Evolutionary conservation across 2,329 filamentous ascomycete species (phyloP).

Genomic region (Fusarium sp.): DNA sequence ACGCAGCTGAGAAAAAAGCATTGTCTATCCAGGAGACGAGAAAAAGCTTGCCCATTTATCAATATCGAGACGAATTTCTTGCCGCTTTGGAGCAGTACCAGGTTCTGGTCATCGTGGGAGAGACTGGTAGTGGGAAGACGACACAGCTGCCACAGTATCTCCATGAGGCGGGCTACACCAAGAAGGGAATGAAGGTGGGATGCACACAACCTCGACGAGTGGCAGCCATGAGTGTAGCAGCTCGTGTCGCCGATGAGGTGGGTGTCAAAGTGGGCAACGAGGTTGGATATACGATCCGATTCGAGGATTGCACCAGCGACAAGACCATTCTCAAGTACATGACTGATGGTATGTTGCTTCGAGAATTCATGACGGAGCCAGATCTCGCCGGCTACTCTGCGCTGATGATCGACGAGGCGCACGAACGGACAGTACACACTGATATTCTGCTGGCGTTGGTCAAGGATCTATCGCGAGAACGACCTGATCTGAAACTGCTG

Average conservation of each 20-base stretch:
- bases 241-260: slow-evolving; percentile 95
- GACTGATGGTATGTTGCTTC: slow-evolving; percentile 95
- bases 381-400: slow-evolving; percentile 86
- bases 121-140: slow-evolving; percentile 96
- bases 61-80: slow-evolving; percentile 88
- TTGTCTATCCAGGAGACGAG: slow-evolving; percentile 92
- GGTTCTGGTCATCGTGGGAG: slow-evolving; percentile 91
- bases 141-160: slow-evolving; percentile 96
- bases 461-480: slow-evolving; percentile 87
- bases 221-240: slow-evolving; percentile 97
- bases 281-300: slow-evolving; percentile 95
- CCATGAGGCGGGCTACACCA: slow-evolving; percentile 91
- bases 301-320: slow-evolving; percentile 92
- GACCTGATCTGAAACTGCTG: slow-evolving; percentile 89
- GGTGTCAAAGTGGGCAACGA: slow-evolving; percentile 91
- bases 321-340: slow-evolving; percentile 96
- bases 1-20: slow-evolving; percentile 90
- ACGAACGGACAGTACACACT: slow-evolving; percentile 92
- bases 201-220: slow-evolving; percentile 97
- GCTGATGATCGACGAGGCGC: slow-evolving; percentile 97
- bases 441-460: slow-evolving; percentile 91
- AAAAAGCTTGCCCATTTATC: slow-evolving; percentile 91
- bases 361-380: slow-evolving; percentile 92
- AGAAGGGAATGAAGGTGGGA: slow-evolving; percentile 86
- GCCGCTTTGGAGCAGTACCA: slow-evolving; percentile 90